Evolutionary conservation across 805 yeast genomes (phyloP).

Genomic region (Saccharomycopsis capsularis): DNA sequence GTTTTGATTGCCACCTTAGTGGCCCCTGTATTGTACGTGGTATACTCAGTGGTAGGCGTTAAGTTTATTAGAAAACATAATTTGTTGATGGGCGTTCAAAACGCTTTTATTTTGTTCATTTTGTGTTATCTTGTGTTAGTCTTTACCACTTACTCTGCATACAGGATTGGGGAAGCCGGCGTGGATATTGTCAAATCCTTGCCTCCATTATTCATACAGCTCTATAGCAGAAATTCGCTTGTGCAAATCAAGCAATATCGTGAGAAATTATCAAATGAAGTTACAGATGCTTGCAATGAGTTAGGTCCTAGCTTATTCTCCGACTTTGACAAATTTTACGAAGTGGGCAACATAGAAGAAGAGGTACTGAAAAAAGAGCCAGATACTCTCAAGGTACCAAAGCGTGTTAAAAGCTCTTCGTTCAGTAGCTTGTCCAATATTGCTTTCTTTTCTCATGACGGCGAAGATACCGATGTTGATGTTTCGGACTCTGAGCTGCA

Average conservation of each 20-base stretch:
- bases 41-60: slow-evolving; percentile 63
- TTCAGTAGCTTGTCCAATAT: slow-evolving; percentile 13
- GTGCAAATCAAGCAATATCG: slow-evolving; percentile 57
- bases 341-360: slow-evolving; percentile 19
- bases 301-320: slow-evolving; percentile 83
- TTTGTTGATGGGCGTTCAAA: slow-evolving; percentile 22
- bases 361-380: not conserved
- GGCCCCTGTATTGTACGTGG: slow-evolving; percentile 78
- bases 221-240: slow-evolving; percentile 32
- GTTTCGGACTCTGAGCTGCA: not conserved
- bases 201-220: slow-evolving; percentile 60
- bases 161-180: slow-evolving; percentile 88
- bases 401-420: slow-evolving; percentile 1
- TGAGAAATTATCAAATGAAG: slow-evolving; percentile 55
- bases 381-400: not conserved
- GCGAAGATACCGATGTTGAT: not conserved
- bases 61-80: slow-evolving; percentile 29
- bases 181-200: slow-evolving; percentile 80
- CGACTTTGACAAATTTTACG: slow-evolving; percentile 55
- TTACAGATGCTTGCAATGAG: slow-evolving; percentile 72
- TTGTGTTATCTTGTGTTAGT: slow-evolving; percentile 60
- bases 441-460: slow-evolving; percentile 14
- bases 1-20: slow-evolving; percentile 80
- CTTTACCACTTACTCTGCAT: slow-evolving; percentile 79
- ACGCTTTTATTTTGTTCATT: slow-evolving; percentile 34